These are phyloP conservation scores for Fallopia convolvulus DNA, from an alignment of 148 eudicot species.

Conservation along the genomic window DNA sequence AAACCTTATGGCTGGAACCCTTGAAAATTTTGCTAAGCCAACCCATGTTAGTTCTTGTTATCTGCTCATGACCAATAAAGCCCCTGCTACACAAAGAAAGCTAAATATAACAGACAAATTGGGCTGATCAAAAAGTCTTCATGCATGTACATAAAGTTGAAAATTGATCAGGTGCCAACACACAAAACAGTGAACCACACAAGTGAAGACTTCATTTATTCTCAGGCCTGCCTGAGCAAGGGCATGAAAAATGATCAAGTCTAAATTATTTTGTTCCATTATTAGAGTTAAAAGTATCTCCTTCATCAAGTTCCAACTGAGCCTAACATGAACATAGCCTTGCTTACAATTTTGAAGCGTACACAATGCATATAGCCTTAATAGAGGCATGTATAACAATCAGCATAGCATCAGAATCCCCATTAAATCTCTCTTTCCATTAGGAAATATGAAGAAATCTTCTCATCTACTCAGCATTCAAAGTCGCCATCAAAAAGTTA, in stretches of 20 bases:
- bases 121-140: background rate
- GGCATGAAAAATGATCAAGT: background rate
- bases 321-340: background rate
- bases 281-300: background rate
- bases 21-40: constrained; percentile 86
- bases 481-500: background rate
- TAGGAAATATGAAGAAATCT: background rate
- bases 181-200: background rate
- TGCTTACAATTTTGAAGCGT: background rate
- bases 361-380: background rate
- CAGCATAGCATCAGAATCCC: background rate
- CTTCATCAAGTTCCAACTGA: background rate
- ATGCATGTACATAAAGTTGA: constrained; percentile 1
- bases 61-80: constrained; percentile 1
- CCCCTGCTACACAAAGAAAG: background rate
- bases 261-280: background rate
- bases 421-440: background rate
- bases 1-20: constrained; percentile 55
- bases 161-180: background rate
- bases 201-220: background rate
- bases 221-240: background rate
- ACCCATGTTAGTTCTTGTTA: constrained; percentile 35
- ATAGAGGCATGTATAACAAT: background rate
- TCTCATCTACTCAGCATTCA: background rate
- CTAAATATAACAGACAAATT: background rate